phyloP scores from a whole-genome alignment of 805 yeast species.

The Metschnikowia orientalis region DNA sequence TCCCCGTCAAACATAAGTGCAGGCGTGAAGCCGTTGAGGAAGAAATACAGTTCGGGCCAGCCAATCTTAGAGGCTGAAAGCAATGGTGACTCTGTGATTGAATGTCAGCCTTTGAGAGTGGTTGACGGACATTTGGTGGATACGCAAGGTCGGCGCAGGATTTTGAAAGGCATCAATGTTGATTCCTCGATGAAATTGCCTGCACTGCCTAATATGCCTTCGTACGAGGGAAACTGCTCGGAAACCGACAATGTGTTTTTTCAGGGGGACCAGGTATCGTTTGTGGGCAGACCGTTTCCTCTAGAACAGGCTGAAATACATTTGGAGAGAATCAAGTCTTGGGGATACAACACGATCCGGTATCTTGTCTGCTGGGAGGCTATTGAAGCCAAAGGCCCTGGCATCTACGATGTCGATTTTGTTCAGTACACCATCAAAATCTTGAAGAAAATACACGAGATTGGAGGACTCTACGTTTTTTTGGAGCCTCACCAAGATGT shows the following conservation, averaged over 20 bases:
- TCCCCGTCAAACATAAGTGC: conserved; percentile 23
- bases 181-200: conserved; percentile 78
- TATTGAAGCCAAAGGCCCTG: conserved; percentile 84
- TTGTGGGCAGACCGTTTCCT: conserved; percentile 79
- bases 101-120: conserved; percentile 24
- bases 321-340: conserved; percentile 60
- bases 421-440: conserved; percentile 65
- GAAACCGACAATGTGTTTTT: conserved; percentile 46
- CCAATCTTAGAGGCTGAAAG: conserved; percentile 8
- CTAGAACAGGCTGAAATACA: conserved; percentile 68
- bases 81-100: conserved; percentile 11
- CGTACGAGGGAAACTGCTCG: conserved; percentile 36
- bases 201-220: conserved; percentile 44
- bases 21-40: conserved; percentile 27
- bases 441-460: conserved; percentile 49
- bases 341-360: conserved; percentile 80
- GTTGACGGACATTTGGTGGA: conserved; percentile 58
- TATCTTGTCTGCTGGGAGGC: conserved; percentile 90
- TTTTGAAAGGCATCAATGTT: conserved; percentile 74
- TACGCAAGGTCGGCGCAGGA: conserved; percentile 55
- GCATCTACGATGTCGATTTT: conserved; percentile 70
- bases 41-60: conserved; percentile 17
- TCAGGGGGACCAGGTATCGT: conserved; percentile 72
- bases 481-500: conserved; percentile 92
- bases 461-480: conserved; percentile 75